Evolutionary conservation across 345 rosid species (phyloP).

Genomic region (Lenwebbia sp.): DNA sequence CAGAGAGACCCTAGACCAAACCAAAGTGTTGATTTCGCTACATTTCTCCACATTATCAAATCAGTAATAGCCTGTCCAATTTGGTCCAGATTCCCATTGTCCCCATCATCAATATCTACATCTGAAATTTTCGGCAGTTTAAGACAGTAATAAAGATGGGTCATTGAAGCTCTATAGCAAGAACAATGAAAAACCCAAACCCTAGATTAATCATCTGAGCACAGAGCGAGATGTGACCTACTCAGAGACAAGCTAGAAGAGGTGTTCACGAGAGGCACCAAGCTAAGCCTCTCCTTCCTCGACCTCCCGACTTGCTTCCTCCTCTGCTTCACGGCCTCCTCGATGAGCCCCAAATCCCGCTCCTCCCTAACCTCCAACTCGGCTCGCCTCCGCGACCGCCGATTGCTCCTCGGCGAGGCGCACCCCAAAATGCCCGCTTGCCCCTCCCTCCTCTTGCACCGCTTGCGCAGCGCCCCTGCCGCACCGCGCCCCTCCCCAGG

Average conservation of each 20-base stretch:
- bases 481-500: constrained; percentile 18
- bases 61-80: constrained; percentile 41
- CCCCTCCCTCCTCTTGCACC: constrained; percentile 37
- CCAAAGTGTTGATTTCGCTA: constrained; percentile 82
- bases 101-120: constrained; percentile 36
- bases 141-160: neutral
- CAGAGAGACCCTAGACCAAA: constrained; percentile 77
- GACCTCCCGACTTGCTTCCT: constrained; percentile 39
- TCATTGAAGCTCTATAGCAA: neutral
- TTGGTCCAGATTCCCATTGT: constrained; percentile 42
- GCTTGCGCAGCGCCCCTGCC: constrained; percentile 24
- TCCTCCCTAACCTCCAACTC: constrained; percentile 66
- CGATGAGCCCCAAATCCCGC: constrained; percentile 36
- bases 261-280: constrained; percentile 31
- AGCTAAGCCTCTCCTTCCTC: constrained; percentile 63
- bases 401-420: constrained; percentile 44
- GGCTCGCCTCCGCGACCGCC: constrained; percentile 52
- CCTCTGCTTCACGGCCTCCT: constrained; percentile 44
- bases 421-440: constrained; percentile 31
- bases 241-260: constrained; percentile 37
- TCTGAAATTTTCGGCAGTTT: neutral
- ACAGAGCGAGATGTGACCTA: constrained; percentile 8
- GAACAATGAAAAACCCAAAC: neutral
- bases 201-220: neutral
- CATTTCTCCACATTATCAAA: constrained; percentile 78